Conservation (phyloP, 768 basidiomycete genomes). For the Amanita muscaria region DNA sequence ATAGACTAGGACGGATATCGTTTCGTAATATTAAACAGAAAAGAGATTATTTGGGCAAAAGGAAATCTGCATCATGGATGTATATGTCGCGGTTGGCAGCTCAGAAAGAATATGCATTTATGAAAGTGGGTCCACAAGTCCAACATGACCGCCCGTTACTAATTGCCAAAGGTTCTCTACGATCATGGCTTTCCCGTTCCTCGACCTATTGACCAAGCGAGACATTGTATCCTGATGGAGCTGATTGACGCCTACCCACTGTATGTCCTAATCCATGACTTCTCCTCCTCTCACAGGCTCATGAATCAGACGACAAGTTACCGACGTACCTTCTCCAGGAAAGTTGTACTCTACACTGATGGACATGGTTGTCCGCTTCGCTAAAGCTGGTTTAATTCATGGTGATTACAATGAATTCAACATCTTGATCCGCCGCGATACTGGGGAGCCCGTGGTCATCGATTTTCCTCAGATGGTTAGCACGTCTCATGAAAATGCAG, state of each 20-base stretch:
- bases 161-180: constrained; percentile 91
- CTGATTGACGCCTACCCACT: constrained; percentile 91
- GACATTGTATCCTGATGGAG: constrained; percentile 96
- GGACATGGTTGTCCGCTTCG: constrained; percentile 94
- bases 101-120: constrained; percentile 97
- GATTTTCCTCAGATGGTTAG: constrained; percentile 99
- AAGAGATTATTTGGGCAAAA: constrained; percentile 91
- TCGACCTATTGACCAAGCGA: constrained; percentile 84
- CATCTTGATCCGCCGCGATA: constrained; percentile 78
- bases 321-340: constrained; percentile 76
- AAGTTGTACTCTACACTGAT: constrained; percentile 87
- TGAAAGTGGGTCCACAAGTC: constrained; percentile 94
- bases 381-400: constrained; percentile 91
- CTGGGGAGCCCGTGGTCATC: constrained; percentile 78
- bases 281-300: constrained; percentile 3
- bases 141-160: no score
- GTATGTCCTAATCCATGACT: constrained; percentile 33
- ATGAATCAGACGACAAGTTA: constrained; percentile 69
- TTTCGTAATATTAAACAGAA: constrained; percentile 97
- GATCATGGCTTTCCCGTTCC: constrained; percentile 93
- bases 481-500: constrained; percentile 93
- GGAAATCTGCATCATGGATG: constrained; percentile 98
- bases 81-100: constrained; percentile 96
- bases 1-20: constrained; percentile 90
- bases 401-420: constrained; percentile 99